Evolutionary conservation across 805 yeast species (phyloP).

Genomic region (Candida orba): DNA sequence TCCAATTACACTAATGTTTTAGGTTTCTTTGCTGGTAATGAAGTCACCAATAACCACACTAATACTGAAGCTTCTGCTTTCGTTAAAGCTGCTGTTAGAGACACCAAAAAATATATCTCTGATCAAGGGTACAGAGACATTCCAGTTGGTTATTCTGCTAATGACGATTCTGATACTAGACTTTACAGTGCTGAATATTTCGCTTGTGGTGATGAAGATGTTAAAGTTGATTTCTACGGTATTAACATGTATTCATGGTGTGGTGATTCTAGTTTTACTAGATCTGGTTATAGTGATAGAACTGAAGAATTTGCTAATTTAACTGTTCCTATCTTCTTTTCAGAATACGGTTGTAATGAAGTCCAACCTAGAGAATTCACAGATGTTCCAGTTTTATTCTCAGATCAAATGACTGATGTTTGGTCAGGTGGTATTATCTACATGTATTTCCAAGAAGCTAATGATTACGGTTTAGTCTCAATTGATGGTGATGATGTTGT

Average conservation of each 20-base stretch:
- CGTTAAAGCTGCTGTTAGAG: conserved; percentile 87
- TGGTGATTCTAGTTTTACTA: conserved; percentile 50
- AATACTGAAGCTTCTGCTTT: conserved; percentile 79
- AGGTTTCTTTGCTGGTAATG: conserved; percentile 92
- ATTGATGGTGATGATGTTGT: conserved; percentile 42
- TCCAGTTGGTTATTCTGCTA: conserved; percentile 87
- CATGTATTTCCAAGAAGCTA: conserved; percentile 83
- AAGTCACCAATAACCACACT: conserved; percentile 66
- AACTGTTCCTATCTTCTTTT: conserved; percentile 76
- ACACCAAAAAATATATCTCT: conserved; percentile 61
- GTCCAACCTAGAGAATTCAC: conserved; percentile 68
- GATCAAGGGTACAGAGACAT: conserved; percentile 58
- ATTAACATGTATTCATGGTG: conserved; percentile 89
- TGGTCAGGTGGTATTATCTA: conserved; percentile 95
- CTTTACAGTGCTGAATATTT: conserved; percentile 71
- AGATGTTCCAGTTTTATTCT: conserved; percentile 63
- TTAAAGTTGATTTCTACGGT: conserved; percentile 70
- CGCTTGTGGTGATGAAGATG: conserved; percentile 59
- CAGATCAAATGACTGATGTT: conserved; percentile 71
- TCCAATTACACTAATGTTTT: conserved; percentile 65
- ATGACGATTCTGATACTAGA: conserved; percentile 70
- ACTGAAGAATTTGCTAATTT: conserved; percentile 67
- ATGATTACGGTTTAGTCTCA: conserved; percentile 74
- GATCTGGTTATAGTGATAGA: conserved; percentile 64
- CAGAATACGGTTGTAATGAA: conserved; percentile 83